Conservation (phyloP, 2,329 filamentous ascomycete genomes). For the Akanthomyces lecanii region DNA sequence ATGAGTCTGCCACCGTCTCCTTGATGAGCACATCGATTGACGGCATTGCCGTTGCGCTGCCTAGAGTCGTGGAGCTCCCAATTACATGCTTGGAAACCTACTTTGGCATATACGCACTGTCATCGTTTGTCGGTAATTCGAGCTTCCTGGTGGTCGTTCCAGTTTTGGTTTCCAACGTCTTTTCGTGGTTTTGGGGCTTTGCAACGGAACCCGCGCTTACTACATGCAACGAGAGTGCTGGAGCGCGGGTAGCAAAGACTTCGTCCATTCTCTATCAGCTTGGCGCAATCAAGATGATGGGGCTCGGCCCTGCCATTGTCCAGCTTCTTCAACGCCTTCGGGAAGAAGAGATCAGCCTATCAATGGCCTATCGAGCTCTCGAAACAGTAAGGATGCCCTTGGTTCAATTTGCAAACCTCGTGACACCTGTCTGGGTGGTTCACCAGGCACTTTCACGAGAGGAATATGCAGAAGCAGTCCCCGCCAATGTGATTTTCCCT, state of each 20-base stretch:
- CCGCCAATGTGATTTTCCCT: not conserved
- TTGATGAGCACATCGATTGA: conserved; percentile 12
- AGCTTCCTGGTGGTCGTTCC: conserved; percentile 6
- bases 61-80: conserved; percentile 1
- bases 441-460: not conserved
- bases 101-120: conserved; percentile 10
- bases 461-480: not conserved
- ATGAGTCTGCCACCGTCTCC: conserved; percentile 23
- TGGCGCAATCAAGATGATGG: conserved; percentile 11
- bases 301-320: not conserved
- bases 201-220: not conserved
- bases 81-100: not conserved
- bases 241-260: conserved; percentile 1
- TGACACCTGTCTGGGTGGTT: conserved; percentile 10
- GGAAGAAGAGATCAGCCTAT: not conserved
- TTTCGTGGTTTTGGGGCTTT: conserved; percentile 9
- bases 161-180: not conserved
- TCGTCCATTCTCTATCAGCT: conserved; percentile 3
- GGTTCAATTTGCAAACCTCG: not conserved
- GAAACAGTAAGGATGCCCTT: not conserved
- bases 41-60: not conserved
- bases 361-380: not conserved
- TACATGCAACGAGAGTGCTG: not conserved
- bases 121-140: not conserved
- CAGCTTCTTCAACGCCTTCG: not conserved